These are phyloP conservation scores for Astrothelium subdiscretum DNA, from an alignment of 495 filamentous ascomycete species.

Conservation along the genomic window DNA sequence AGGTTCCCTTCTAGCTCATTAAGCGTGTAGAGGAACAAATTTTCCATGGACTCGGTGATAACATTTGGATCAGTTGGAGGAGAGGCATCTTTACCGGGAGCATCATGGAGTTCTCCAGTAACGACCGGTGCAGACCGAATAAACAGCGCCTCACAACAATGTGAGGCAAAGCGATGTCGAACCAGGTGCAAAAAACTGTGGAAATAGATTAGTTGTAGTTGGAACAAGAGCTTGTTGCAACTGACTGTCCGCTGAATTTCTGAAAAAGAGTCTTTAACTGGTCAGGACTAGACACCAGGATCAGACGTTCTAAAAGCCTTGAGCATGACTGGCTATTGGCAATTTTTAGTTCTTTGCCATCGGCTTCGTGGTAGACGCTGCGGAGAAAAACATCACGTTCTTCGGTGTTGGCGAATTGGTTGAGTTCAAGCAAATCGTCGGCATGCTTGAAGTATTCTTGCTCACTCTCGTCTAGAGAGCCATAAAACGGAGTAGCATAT, in stretches of 20 bases:
- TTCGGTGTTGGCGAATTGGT: slow-evolving; percentile 68
- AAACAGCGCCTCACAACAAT: slow-evolving; percentile 93
- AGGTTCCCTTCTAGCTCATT: slow-evolving; percentile 76
- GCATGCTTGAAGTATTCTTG: slow-evolving; percentile 88
- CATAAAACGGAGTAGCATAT: slow-evolving; percentile 60
- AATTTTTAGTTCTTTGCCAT: slow-evolving; percentile 89
- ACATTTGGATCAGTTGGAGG: slow-evolving; percentile 30
- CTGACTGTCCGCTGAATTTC: slow-evolving; percentile 69
- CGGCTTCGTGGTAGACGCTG: slow-evolving; percentile 75
- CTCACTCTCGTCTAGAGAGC: slow-evolving; percentile 78
- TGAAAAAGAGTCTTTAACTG: slow-evolving; percentile 80
- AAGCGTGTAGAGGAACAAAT: slow-evolving; percentile 67
- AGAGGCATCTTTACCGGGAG: slow-evolving; percentile 30
- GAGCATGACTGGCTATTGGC: slow-evolving; percentile 93
- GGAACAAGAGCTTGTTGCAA: slow-evolving; percentile 54
- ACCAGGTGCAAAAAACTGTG: slow-evolving; percentile 66
- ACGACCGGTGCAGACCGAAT: slow-evolving; percentile 67
- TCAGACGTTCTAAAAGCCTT: slow-evolving; percentile 79
- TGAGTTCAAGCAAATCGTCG: slow-evolving; percentile 75
- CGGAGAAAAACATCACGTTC: slow-evolving; percentile 70
- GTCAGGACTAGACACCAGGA: slow-evolving; percentile 61
- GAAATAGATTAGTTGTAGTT: slow-evolving; percentile 53
- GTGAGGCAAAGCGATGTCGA: slow-evolving; percentile 89
- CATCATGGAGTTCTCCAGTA: slow-evolving; percentile 52
- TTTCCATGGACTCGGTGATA: slow-evolving; percentile 56